Percentiles rank a stretch among this genome's conserved stretches.
Evolutionary conservation across 768 basidiomycete genomes (phyloP).

Genomic region (Boletus coccyginus): DNA sequence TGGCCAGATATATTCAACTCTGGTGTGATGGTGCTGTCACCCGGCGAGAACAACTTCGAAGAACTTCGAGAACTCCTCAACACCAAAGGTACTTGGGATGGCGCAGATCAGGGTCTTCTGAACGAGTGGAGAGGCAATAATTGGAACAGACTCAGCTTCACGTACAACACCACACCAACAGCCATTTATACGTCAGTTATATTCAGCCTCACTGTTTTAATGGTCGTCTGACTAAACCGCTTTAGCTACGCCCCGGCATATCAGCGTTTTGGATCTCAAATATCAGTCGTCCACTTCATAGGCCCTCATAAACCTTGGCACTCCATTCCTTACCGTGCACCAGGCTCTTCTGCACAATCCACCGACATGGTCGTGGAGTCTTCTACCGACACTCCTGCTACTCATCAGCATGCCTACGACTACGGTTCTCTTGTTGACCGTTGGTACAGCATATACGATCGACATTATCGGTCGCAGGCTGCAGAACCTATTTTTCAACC

Average conservation of each 20-base stretch:
- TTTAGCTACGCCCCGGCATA: conserved; percentile 94
- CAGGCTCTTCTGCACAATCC: conserved; percentile 41
- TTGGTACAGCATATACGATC: conserved; percentile 92
- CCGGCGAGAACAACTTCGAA: conserved; percentile 79
- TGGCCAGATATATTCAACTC: conserved; percentile 99
- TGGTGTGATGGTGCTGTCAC: conserved; percentile 85
- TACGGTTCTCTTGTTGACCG: conserved; percentile 81
- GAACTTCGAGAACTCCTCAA: conserved; percentile 69
- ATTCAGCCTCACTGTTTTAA: conserved; percentile 20
- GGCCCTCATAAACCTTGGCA: conserved; percentile 97
- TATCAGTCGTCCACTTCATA: conserved; percentile 90
- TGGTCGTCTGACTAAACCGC: conserved; percentile 25
- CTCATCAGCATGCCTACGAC: conserved; percentile 56
- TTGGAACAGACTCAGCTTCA: conserved; percentile 96
- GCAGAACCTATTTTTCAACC: conserved; percentile 45
- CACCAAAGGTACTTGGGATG: conserved; percentile 89
- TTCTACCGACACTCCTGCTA: conserved; percentile 1
- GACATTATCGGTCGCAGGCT: conserved; percentile 67
- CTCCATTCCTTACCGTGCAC: conserved; percentile 64
- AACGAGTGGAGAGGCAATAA: conserved; percentile 88
- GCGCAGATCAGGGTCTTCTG: conserved; percentile 96
- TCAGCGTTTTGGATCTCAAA: conserved; percentile 85
- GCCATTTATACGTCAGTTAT: conserved; percentile 89
- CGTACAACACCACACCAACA: conserved; percentile 97
- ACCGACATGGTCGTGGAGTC: conserved; percentile 31